Base-by-base conservation (phyloP, 2,329 filamentous ascomycete species). In the Fusarium fracticaudum region DNA sequence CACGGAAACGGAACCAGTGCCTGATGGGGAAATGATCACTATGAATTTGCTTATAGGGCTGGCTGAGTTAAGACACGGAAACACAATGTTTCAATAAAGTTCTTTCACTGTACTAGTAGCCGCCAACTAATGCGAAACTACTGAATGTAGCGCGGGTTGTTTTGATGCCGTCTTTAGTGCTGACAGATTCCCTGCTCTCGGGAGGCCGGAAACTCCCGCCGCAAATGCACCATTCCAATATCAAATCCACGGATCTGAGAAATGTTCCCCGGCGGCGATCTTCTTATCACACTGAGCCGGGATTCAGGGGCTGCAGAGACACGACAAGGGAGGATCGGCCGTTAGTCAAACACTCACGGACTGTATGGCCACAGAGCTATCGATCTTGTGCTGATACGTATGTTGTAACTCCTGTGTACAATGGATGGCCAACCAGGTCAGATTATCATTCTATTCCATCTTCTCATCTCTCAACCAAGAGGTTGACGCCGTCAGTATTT, bases 231-330 rank as follows among this genome's bases (percentile, higher is more conserved):
- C 45, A 31, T 48, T 31, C 26, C 45, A n/a, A 31, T n/a, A 31
- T 31, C 20, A 48, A 17, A 12, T 31, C 14, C 45, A n/a, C 20
- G 26, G 26, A 48, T 31, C 4, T 17, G 8, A 15, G 26, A 31
- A 31, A 4, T 8, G 1, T 1, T n/a, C 14, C 9, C 26, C 0
- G 20, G 15, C 6, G 9, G 8, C 17, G 9, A 48, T 31, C 9
- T 31, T 20, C 14, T n/a, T 13, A 24, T 31, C 45, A n/a, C 20
- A 31, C 2, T 48, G 45, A 31, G 6, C 15, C 14, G 17, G 20
- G 20, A 4, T 17, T 48, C 26, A 48, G 26, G 45, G 45, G 45
- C 9, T 22, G 45, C 0, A 9, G 22, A n/a, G 4, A 48, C 26
- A n/a, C 6, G 6, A 31, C 8, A 6, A 48, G 14, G 45, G 20